A percentile compares a stretch with the other conserved stretches of the same genome.
These are phyloP conservation scores for Endoconidiophora laricicola DNA, from an alignment of 2,329 filamentous ascomycete species.

Conservation along the genomic window DNA sequence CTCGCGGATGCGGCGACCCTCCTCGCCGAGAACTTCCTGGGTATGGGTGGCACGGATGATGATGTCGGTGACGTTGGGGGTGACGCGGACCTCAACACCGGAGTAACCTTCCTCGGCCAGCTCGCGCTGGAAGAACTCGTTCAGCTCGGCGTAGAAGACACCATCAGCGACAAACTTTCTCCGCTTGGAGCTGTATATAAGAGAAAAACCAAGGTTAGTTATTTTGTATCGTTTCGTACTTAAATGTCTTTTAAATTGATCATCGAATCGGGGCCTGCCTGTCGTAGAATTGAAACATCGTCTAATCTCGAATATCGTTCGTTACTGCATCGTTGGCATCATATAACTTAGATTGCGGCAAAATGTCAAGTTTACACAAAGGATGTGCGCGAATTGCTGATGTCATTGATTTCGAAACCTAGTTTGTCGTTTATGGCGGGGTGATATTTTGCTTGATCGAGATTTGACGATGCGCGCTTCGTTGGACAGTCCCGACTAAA, in stretches of 20 bases:
- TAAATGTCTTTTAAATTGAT: background rate
- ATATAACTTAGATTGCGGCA: background rate
- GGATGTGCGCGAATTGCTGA: conserved; percentile 1
- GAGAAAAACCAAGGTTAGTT: conserved; percentile 10
- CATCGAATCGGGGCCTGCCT: background rate
- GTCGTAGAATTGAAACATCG: background rate
- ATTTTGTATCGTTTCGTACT: background rate
- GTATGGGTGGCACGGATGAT: conserved; percentile 99
- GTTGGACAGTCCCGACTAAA: background rate
- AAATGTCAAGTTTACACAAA: background rate
- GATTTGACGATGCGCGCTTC: conserved; percentile 10
- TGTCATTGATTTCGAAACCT: background rate
- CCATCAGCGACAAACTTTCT: conserved; percentile 94
- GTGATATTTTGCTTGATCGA: no score
- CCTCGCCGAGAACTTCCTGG: conserved; percentile 99
- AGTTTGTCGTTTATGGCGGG: no score
- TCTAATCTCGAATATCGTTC: background rate
- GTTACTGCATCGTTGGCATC: background rate
- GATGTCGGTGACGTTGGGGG: conserved; percentile 99
- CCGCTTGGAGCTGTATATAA: conserved; percentile 56
- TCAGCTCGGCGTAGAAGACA: conserved; percentile 99
- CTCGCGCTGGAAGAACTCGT: conserved; percentile 99
- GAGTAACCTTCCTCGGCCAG: conserved; percentile 99
- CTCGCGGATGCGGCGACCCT: conserved; percentile 99
- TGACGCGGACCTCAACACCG: conserved; percentile 98